phyloP scores from a whole-genome alignment of 2,329 filamentous ascomycete genomes.

The Lachnellula occidentalis region DNA sequence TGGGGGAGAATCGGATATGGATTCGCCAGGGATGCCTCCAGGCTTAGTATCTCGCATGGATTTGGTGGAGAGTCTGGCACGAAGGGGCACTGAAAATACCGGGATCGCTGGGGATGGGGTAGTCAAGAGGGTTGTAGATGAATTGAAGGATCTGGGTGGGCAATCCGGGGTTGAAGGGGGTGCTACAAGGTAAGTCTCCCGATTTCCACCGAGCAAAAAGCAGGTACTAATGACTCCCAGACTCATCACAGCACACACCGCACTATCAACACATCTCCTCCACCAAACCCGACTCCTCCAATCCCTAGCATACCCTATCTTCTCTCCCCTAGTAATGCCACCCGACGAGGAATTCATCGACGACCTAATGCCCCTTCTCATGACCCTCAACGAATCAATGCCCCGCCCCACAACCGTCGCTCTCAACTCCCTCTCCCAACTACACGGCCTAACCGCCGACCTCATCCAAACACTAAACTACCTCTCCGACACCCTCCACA shows the following conservation, averaged over 20 bases:
- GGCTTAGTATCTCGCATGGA: slow-evolving; percentile 65
- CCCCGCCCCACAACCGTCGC: slow-evolving; percentile 58
- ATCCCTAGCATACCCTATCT: slow-evolving; percentile 63
- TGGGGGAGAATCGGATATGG: slow-evolving; percentile 65
- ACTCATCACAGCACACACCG: slow-evolving; percentile 69
- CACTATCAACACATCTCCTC: slow-evolving; percentile 66
- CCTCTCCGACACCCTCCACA: slow-evolving; percentile 86
- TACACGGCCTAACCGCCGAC: slow-evolving; percentile 67
- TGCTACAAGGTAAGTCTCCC: slow-evolving; percentile 54
- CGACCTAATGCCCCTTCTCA: slow-evolving; percentile 61
- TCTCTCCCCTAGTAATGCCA: slow-evolving; percentile 61
- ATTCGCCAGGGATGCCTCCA: slow-evolving; percentile 61
- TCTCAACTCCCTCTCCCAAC: slow-evolving; percentile 59
- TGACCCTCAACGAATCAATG: slow-evolving; percentile 60
- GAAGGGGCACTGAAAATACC: slow-evolving; percentile 60
- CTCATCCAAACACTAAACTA: slow-evolving; percentile 76
- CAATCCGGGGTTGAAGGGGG: slow-evolving; percentile 68
- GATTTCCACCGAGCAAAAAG: neutral
- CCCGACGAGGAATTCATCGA: slow-evolving; percentile 62
- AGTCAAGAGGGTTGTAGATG: slow-evolving; percentile 61
- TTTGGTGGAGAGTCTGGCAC: slow-evolving; percentile 64
- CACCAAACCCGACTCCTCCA: slow-evolving; percentile 74
- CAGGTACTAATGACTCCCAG: slow-evolving; percentile 36
- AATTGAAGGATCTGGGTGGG: slow-evolving; percentile 65
- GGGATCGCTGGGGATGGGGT: slow-evolving; percentile 61